Conservation (phyloP, 352 stramenopile genomes). For the Peronospora farinosa region DNA sequence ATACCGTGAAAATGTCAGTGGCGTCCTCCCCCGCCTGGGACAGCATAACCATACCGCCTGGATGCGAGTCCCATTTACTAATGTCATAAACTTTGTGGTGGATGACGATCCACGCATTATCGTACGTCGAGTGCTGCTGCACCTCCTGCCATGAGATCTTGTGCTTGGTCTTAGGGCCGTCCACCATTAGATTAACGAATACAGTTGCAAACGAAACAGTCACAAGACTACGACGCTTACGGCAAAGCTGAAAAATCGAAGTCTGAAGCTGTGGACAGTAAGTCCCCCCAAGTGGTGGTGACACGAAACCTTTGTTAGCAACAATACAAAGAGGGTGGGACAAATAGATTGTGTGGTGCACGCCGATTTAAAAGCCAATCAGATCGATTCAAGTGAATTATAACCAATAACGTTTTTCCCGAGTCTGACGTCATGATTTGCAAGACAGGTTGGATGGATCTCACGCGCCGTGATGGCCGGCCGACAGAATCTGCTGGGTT, state of each 20-base stretch:
- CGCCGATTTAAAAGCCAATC: slow-evolving; percentile 4
- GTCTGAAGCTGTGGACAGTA: slow-evolving; percentile 17
- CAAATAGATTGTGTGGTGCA: neutral
- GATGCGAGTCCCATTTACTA: slow-evolving; percentile 79
- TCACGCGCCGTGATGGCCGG: too few species aligned
- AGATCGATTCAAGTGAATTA: neutral
- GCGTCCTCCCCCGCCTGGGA: slow-evolving; percentile 96
- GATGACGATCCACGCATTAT: slow-evolving; percentile 86
- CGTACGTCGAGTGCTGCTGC: slow-evolving; percentile 62
- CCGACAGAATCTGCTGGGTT: too few species aligned
- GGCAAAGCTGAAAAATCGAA: slow-evolving; percentile 18
- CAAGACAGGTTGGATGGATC: slow-evolving; percentile 8
- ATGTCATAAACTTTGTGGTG: slow-evolving; percentile 90
- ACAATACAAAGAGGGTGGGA: neutral
- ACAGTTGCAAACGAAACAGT: neutral
- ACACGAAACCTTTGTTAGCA: neutral
- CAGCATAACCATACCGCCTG: slow-evolving; percentile 92
- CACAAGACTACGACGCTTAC: slow-evolving; percentile 1
- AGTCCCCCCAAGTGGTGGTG: neutral
- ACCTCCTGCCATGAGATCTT: slow-evolving; percentile 78
- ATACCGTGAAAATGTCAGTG: slow-evolving; percentile 97
- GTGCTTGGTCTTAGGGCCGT: slow-evolving; percentile 49
- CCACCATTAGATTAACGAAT: slow-evolving; percentile 36
- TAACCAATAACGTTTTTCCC: slow-evolving; percentile 3
- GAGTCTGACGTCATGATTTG: slow-evolving; percentile 21